A percentile compares a stretch with the other conserved stretches of the same genome.
phyloP scores from a whole-genome alignment of 495 filamentous ascomycete genomes.

The Neurospora tetrasperma region DNA sequence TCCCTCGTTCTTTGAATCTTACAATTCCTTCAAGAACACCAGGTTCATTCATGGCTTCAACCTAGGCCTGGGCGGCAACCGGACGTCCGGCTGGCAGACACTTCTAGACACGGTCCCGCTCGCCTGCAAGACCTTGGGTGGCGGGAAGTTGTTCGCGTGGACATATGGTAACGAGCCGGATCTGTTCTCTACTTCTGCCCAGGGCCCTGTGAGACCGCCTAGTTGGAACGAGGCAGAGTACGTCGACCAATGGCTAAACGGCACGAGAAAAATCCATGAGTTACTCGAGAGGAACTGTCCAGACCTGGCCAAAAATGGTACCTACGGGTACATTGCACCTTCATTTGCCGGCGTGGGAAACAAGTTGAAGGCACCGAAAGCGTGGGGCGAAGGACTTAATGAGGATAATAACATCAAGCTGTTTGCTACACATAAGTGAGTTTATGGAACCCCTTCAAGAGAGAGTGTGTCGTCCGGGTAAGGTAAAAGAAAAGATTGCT shows the following conservation, averaged over 20 bases:
- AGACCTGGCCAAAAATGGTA: conserved; percentile 29
- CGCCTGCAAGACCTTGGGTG: conserved; percentile 48
- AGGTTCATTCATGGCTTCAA: conserved; percentile 59
- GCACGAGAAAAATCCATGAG: conserved; percentile 38
- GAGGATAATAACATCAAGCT: conserved; percentile 38
- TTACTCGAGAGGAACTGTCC: conserved; percentile 44
- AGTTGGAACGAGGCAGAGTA: conserved; percentile 48
- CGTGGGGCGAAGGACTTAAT: conserved; percentile 45
- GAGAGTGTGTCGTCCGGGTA: no score
- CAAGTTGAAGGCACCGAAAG: conserved; percentile 38
- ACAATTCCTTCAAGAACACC: conserved; percentile 44
- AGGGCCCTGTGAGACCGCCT: conserved; percentile 41
- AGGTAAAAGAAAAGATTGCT: not conserved
- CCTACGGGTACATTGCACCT: conserved; percentile 48
- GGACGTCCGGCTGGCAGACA: conserved; percentile 38
- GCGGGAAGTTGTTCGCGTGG: conserved; percentile 44
- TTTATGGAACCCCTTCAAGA: not conserved
- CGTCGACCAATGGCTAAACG: conserved; percentile 52
- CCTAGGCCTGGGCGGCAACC: conserved; percentile 45
- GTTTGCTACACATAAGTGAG: conserved; percentile 57
- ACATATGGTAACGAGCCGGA: conserved; percentile 63
- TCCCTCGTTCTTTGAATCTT: conserved; percentile 56
- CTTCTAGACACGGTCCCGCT: conserved; percentile 45
- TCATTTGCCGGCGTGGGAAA: conserved; percentile 49
- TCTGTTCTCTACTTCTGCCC: conserved; percentile 44